These are phyloP conservation scores for Phytopythium cucurbitacearum DNA, from an alignment of 352 stramenopile species.

Conservation along the genomic window DNA sequence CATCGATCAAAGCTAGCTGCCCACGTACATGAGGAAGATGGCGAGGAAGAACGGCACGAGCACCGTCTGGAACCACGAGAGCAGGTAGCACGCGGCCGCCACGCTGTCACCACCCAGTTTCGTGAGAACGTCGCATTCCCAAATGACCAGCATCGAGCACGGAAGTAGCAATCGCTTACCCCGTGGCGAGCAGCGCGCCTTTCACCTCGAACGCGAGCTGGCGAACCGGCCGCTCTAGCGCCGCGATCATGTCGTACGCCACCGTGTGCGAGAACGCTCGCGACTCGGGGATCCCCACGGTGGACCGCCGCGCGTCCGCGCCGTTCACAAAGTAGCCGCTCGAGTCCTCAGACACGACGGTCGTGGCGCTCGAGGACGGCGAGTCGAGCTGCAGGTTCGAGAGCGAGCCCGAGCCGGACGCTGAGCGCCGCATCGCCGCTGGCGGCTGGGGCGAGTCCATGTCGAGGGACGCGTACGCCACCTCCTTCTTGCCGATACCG, in stretches of 20 bases:
- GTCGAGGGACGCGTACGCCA: slow-evolving; percentile 72
- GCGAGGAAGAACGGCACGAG: slow-evolving; percentile 86
- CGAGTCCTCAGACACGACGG: slow-evolving; percentile 23
- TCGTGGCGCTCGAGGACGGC: slow-evolving; percentile 24
- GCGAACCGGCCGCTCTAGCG: slow-evolving; percentile 60
- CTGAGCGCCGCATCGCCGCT: slow-evolving; percentile 18
- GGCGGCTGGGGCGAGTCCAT: slow-evolving; percentile 50
- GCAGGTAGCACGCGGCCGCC: slow-evolving; percentile 70
- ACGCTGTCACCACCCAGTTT: slow-evolving; percentile 24
- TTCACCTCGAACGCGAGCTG: slow-evolving; percentile 79
- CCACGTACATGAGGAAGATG: slow-evolving; percentile 80
- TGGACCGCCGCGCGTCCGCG: slow-evolving; percentile 1
- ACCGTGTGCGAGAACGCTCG: slow-evolving; percentile 42
- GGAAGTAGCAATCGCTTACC: slow-evolving; percentile 23
- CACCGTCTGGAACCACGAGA: slow-evolving; percentile 83
- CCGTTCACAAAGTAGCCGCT: slow-evolving; percentile 11
- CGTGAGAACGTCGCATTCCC: not conserved
- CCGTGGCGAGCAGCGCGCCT: slow-evolving; percentile 74
- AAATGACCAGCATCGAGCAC: too few species aligned
- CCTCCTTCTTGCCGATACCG: slow-evolving; percentile 55
- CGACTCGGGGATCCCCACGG: slow-evolving; percentile 6
- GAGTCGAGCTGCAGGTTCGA: slow-evolving; percentile 47
- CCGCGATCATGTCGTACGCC: slow-evolving; percentile 53
- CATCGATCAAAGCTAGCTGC: not conserved
- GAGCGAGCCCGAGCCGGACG: slow-evolving; percentile 19